Base-by-base conservation (phyloP, 176 grass and related monocot species). In the Metroxylon sagu region DNA sequence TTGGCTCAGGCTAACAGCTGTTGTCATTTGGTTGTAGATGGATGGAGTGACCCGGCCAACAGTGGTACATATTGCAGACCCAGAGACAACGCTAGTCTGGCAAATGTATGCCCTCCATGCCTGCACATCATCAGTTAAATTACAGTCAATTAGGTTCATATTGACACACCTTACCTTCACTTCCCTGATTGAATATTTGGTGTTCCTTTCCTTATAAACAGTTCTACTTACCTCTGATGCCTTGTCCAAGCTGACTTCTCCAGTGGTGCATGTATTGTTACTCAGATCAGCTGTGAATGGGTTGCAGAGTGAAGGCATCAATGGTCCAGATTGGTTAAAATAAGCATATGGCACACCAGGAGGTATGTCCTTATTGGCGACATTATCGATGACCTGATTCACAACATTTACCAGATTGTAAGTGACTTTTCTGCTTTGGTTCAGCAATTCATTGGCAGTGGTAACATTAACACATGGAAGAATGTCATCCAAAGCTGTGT, bases 271-370 rank as follows among this genome's bases (percentile, higher is more conserved):
- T 0, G 52, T 19, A 8, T 84, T 75, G 6, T 65, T 59, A 25
- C 48, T 88, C 81, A 98, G 64, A 74, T 89, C 81, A 14, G 58
- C 26, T 29, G 70, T 92, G 63, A 81, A 85, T 0, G 93, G 93
- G 75, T 83, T 81, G 79, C 93, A 98, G 19, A 98, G 84, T 12
- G 25, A 1, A 0, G 87, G 87, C 82, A 98, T 89, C 17, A 68
- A 65, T 0, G 84, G 93, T 0, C 93, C 93, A 5, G 93, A 98
- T 62, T 98, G 93, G 62, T 98, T 98, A 67, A 78, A 92, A 56
- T 91, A 98, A 64, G 43, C 78, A 78, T 43, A 0, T 53, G 57
- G 23, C 18, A 80, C 15, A 0, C 25, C 35, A 6, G 84, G 76
- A 18, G 87, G 84, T 76, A 85, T 81, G 66, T 98, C 65, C 5